Conservation (phyloP, 2,329 filamentous ascomycete genomes). For the Fusarium heterosporum region DNA sequence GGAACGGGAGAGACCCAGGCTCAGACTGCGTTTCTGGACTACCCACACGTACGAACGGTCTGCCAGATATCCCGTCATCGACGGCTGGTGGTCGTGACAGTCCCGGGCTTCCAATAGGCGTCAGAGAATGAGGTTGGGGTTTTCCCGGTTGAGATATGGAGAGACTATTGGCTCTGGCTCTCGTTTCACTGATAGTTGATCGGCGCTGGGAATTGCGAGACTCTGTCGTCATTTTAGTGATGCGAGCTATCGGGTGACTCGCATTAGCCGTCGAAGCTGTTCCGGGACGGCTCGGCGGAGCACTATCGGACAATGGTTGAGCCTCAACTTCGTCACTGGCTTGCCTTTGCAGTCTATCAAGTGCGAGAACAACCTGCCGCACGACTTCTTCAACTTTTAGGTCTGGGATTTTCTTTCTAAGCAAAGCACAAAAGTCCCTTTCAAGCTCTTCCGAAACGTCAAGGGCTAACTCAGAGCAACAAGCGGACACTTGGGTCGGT, state of each 20-base stretch:
- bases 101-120: slow-evolving; percentile 40
- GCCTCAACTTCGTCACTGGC: slow-evolving; percentile 27
- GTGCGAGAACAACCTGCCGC: slow-evolving; percentile 58
- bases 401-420: slow-evolving; percentile 54
- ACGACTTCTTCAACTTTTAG: slow-evolving; percentile 60
- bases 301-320: slow-evolving; percentile 27
- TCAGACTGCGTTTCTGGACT: slow-evolving; percentile 49
- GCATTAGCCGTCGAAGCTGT: slow-evolving; percentile 30
- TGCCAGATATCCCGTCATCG: slow-evolving; percentile 66
- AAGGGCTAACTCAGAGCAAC: slow-evolving; percentile 61
- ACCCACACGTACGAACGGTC: slow-evolving; percentile 63
- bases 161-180: slow-evolving; percentile 26
- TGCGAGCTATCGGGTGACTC: slow-evolving; percentile 35
- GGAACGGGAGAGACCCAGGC: slow-evolving; percentile 20
- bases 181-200: slow-evolving; percentile 28
- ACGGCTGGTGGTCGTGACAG: slow-evolving; percentile 41
- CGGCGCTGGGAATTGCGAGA: slow-evolving; percentile 31
- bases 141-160: slow-evolving; percentile 38
- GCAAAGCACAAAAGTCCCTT: slow-evolving; percentile 62
- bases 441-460: slow-evolving; percentile 63
- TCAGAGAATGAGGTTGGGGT: slow-evolving; percentile 40
- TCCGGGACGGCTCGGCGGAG: slow-evolving; percentile 32
- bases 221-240: slow-evolving; percentile 38
- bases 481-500: slow-evolving; percentile 53
- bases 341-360: slow-evolving; percentile 40